Base-by-base conservation (phyloP, 345 rosid genomes). In the Erucastrum elatum region DNA sequence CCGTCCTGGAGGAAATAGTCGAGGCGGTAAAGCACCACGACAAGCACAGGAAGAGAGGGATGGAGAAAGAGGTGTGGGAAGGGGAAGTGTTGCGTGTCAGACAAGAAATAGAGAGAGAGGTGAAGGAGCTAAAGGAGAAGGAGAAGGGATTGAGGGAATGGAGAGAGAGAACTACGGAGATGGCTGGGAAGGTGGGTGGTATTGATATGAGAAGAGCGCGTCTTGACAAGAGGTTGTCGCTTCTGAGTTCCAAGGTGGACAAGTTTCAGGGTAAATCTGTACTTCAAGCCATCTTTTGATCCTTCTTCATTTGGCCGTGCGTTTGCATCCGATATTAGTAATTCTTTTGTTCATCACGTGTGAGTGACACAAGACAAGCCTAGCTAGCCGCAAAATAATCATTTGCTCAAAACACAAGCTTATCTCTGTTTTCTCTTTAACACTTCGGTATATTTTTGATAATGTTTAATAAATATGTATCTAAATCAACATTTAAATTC, bases 1-100 rank as follows among this genome's bases (percentile, higher is more conserved):
- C n/a, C 1, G 64, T 59, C 11, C 44, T 80, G 31, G 80, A 80
- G 58, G 88, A 89, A 53, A 82, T 90, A 31, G 44, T 81, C 2
- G 92, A 88, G 69, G 90, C 85, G 3, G 39, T 80, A 7, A 80
- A 74, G 66, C 82, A 74, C 15, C 69, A 68, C 49, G 79, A 80
- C 5, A 29, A 69, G 2, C 75, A 74, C 30, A 29, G 63, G 66
- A 39, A 3, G 65, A 80, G 66, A 37, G 33, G 21, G 25, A 2
- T 55, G 66, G 66, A 79, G 70, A 79, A 51, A 51, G 71, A 68
- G 34, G 60, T 35, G 41, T 67, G 70, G 7, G 70, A 74, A 15
- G n/a, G 78, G n/a, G 74, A 51, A 26, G 34, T 68, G 65, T 15
- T 79, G 29, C 69, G 56, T 67, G 51, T 58, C 7, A 74, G 59